Conservation (phyloP, 352 stramenopile species). For the Pythium chondricola region DNA sequence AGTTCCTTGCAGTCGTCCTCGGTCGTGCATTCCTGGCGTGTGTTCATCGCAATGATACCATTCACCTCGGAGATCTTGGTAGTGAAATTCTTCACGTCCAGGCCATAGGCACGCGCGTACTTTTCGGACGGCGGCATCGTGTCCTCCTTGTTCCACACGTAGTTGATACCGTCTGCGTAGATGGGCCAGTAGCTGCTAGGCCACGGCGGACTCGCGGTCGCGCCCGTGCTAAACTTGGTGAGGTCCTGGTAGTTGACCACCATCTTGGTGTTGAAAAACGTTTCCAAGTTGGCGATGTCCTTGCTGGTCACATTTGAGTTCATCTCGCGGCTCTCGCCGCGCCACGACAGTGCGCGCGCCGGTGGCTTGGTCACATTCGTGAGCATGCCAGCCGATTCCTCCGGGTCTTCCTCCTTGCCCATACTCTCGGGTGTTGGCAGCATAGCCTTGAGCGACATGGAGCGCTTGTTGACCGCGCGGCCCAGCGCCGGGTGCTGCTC, state of each 20-base stretch:
- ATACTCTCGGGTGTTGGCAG: constrained; percentile 1
- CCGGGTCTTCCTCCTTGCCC: constrained; percentile 1
- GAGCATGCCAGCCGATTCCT: constrained; percentile 7
- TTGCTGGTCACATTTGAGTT: constrained; percentile 8
- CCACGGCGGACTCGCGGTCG: constrained; percentile 3
- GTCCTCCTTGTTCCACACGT: constrained; percentile 9
- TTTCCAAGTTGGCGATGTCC: constrained; percentile 5
- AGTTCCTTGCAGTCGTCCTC: constrained; percentile 9
- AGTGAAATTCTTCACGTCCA: constrained; percentile 8
- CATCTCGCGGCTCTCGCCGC: constrained; percentile 4
- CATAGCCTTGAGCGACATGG: constrained; percentile 8
- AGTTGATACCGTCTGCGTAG: constrained; percentile 22
- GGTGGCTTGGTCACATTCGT: constrained; percentile 5
- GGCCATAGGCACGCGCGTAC: constrained; percentile 16
- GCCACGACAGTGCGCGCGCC: background rate
- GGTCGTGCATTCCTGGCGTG: background rate
- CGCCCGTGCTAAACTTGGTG: constrained; percentile 4
- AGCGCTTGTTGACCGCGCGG: background rate
- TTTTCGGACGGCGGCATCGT: constrained; percentile 11
- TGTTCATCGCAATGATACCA: constrained; percentile 7
- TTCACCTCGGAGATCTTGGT: constrained; percentile 10
- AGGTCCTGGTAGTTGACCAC: constrained; percentile 14
- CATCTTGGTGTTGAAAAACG: constrained; percentile 11
- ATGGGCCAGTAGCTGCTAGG: constrained; percentile 18
- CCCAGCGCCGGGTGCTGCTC: constrained; percentile 4